Conservation (phyloP, 2,329 filamentous ascomycete genomes). For the Colletotrichum sublineola region DNA sequence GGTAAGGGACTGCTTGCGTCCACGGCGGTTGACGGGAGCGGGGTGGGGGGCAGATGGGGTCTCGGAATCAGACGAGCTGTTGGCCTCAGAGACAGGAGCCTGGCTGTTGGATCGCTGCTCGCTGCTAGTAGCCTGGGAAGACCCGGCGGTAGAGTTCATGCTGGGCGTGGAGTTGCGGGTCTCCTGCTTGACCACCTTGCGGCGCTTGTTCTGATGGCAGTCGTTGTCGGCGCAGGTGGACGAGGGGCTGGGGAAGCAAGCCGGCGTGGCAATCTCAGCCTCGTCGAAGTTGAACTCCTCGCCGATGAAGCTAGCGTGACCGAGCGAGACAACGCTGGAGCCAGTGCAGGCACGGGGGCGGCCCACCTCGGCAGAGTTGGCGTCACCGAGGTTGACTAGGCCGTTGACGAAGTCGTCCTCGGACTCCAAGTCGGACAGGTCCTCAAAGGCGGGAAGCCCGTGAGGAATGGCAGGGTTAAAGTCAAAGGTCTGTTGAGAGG, state of each 20-base stretch:
- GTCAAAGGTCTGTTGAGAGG: slow-evolving; percentile 61
- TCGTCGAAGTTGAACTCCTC: slow-evolving; percentile 83
- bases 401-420: slow-evolving; percentile 45
- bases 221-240: slow-evolving; percentile 65
- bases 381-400: slow-evolving; percentile 45
- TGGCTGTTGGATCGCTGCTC: slow-evolving; percentile 52
- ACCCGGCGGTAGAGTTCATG: slow-evolving; percentile 60
- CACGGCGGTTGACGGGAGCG: slow-evolving; percentile 84
- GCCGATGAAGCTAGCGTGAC: slow-evolving; percentile 80
- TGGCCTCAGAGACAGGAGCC: slow-evolving; percentile 51
- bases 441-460: slow-evolving; percentile 82
- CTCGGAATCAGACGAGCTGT: slow-evolving; percentile 60
- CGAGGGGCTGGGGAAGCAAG: slow-evolving; percentile 73
- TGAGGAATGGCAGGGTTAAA: slow-evolving; percentile 64
- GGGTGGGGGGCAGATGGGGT: slow-evolving; percentile 59
- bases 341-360: slow-evolving; percentile 77
- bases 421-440: slow-evolving; percentile 89
- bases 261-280: slow-evolving; percentile 70
- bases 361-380: slow-evolving; percentile 71
- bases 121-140: slow-evolving; percentile 49
- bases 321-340: slow-evolving; percentile 75
- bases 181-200: slow-evolving; percentile 64
- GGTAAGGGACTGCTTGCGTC: slow-evolving; percentile 97
- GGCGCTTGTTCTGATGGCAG: slow-evolving; percentile 68
- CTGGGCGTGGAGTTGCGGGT: slow-evolving; percentile 51